Evolutionary conservation across 352 stramenopile genomes (phyloP).

Genomic region (Pythium pyrilobum): DNA sequence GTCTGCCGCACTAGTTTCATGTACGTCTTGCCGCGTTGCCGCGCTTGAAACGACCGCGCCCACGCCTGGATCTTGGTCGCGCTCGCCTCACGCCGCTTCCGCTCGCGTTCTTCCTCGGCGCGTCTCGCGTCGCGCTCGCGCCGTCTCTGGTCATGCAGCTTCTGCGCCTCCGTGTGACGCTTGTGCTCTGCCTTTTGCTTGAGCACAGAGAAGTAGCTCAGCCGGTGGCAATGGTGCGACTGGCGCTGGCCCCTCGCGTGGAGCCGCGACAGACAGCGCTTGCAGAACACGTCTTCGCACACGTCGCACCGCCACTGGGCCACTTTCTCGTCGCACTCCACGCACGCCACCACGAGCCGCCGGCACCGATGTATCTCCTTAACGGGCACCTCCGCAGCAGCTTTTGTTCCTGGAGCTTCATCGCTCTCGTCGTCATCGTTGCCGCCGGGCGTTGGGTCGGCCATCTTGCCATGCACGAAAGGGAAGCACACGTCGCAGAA

Average conservation of each 20-base stretch:
- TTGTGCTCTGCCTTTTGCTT: slow-evolving; percentile 40
- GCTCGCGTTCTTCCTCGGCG: slow-evolving; percentile 13
- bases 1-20: slow-evolving; percentile 28
- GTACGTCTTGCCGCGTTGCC: slow-evolving; percentile 23
- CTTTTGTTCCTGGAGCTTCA: neutral
- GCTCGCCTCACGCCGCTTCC: slow-evolving; percentile 3
- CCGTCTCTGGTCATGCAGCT: slow-evolving; percentile 27
- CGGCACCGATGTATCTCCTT: slow-evolving; percentile 32
- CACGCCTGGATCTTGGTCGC: slow-evolving; percentile 24
- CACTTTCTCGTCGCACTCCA: slow-evolving; percentile 44
- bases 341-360: slow-evolving; percentile 58
- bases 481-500: slow-evolving; percentile 68
- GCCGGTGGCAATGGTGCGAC: slow-evolving; percentile 40
- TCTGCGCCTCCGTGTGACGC: slow-evolving; percentile 25
- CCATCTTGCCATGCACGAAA: slow-evolving; percentile 30
- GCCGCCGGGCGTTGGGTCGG: too few relatives aligned
- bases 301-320: slow-evolving; percentile 64
- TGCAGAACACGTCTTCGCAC: slow-evolving; percentile 64
- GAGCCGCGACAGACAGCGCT: slow-evolving; percentile 48
- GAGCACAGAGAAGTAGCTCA: slow-evolving; percentile 70
- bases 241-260: slow-evolving; percentile 59
- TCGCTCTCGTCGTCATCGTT: neutral
- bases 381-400: neutral
- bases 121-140: slow-evolving; percentile 11
- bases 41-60: slow-evolving; percentile 14